These are phyloP conservation scores for Oenanthe javanica DNA, from an alignment of 140 eudicot genomes.

Conservation along the genomic window DNA sequence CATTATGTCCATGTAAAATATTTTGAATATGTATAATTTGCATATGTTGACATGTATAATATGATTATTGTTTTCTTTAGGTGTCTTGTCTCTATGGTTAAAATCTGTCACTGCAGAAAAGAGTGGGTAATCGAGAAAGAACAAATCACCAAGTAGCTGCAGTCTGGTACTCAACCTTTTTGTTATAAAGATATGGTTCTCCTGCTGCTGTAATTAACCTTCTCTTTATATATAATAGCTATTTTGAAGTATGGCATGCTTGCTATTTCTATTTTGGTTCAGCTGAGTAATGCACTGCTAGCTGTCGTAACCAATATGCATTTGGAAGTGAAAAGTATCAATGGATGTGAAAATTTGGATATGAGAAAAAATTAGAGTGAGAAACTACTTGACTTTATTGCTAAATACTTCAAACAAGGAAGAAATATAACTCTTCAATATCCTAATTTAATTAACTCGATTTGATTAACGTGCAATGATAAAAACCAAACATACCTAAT, in stretches of 20 bases:
- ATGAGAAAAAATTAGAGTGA: background rate
- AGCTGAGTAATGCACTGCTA: background rate
- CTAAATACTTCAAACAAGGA: background rate
- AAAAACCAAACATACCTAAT: background rate
- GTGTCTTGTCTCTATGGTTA: background rate
- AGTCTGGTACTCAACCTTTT: constrained; percentile 1
- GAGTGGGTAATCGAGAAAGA: background rate
- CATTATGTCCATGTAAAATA: background rate
- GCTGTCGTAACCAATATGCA: background rate
- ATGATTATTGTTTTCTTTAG: background rate
- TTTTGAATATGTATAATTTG: background rate
- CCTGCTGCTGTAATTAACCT: background rate
- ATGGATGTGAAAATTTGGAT: background rate
- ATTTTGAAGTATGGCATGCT: background rate
- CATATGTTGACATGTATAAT: no score
- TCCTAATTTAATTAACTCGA: background rate
- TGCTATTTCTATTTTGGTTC: background rate
- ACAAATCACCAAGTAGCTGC: background rate
- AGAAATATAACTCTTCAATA: background rate
- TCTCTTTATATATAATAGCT: background rate
- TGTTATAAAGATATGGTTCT: background rate
- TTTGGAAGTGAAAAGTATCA: background rate
- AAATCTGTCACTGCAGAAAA: background rate
- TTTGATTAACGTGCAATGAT: background rate
- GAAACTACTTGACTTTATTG: background rate